These are phyloP conservation scores for Colletotrichum sidae DNA, from an alignment of 2,329 filamentous ascomycete genomes.

Conservation along the genomic window DNA sequence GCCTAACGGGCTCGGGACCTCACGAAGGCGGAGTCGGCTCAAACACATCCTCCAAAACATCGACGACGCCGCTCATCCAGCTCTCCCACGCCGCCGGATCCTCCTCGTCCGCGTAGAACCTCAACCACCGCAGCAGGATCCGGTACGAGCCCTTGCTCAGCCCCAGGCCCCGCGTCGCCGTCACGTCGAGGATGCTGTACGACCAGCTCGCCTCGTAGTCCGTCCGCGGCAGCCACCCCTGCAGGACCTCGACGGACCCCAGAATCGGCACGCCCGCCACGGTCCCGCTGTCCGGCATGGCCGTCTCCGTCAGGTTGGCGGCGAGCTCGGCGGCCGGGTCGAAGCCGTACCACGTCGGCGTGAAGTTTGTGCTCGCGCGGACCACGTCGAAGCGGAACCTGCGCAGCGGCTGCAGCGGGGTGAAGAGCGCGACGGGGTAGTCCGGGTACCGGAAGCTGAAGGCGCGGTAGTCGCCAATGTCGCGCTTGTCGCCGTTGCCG, in stretches of 20 bases:
- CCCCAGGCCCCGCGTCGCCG: background rate
- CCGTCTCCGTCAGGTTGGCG: constrained; percentile 18
- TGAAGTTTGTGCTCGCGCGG: constrained; percentile 23
- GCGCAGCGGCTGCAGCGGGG: constrained; percentile 11
- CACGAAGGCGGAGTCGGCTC: constrained; percentile 12
- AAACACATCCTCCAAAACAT: constrained; percentile 22
- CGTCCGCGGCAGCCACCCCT: constrained; percentile 20
- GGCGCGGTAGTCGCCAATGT: constrained; percentile 14
- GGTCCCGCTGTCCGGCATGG: constrained; percentile 1
- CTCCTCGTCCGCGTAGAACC: constrained; percentile 24
- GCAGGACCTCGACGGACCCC: background rate
- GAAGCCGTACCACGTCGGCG: constrained; percentile 23
- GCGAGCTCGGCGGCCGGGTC: constrained; percentile 6
- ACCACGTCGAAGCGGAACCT: constrained; percentile 23
- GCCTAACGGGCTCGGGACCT: no score
- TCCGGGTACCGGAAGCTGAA: constrained; percentile 19
- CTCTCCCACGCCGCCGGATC: constrained; percentile 26
- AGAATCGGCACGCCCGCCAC: constrained; percentile 9
- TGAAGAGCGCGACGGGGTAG: constrained; percentile 21
- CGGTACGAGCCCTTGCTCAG: constrained; percentile 38
- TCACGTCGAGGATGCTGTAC: constrained; percentile 21
- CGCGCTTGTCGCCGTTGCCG: constrained; percentile 6
- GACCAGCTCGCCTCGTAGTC: constrained; percentile 22
- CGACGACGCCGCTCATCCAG: constrained; percentile 30
- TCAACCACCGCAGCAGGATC: constrained; percentile 40